Conservation (phyloP, 2,329 filamentous ascomycete genomes). For the Cordyceps tenuipes region DNA sequence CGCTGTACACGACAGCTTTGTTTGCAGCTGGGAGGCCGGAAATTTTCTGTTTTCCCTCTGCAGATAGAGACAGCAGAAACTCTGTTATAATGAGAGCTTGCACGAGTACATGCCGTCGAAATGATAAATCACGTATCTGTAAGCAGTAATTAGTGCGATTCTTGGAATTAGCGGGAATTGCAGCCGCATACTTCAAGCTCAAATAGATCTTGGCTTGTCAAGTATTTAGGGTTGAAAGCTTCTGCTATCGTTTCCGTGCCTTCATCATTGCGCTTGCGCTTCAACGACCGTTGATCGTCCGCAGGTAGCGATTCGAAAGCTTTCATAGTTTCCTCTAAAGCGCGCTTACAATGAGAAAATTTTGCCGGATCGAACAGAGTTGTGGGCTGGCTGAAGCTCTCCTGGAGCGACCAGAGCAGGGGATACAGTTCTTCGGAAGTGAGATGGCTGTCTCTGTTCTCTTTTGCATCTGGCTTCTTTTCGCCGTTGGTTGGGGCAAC, state of each 20-base stretch:
- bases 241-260: constrained; percentile 43
- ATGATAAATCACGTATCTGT: constrained; percentile 85
- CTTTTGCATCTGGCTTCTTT: constrained; percentile 18
- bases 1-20: constrained; percentile 76
- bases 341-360: constrained; percentile 74
- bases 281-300: constrained; percentile 43
- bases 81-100: constrained; percentile 92
- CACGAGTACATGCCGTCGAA: constrained; percentile 87
- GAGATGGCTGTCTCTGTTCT: constrained; percentile 41
- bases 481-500: constrained; percentile 19
- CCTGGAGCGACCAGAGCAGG: constrained; percentile 87
- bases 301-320: constrained; percentile 41
- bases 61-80: constrained; percentile 84
- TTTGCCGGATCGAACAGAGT: constrained; percentile 64
- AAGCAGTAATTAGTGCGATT: constrained; percentile 17
- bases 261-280: constrained; percentile 58
- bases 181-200: constrained; percentile 65
- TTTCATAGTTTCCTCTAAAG: constrained; percentile 57
- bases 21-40: constrained; percentile 60
- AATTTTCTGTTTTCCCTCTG: constrained; percentile 72
- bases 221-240: constrained; percentile 88
- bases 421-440: constrained; percentile 74
- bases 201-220: constrained; percentile 95
- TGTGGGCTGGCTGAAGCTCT: constrained; percentile 85
- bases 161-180: too few species aligned